Base-by-base conservation (phyloP, 345 rosid genomes). In the Eucalyptus marginata region DNA sequence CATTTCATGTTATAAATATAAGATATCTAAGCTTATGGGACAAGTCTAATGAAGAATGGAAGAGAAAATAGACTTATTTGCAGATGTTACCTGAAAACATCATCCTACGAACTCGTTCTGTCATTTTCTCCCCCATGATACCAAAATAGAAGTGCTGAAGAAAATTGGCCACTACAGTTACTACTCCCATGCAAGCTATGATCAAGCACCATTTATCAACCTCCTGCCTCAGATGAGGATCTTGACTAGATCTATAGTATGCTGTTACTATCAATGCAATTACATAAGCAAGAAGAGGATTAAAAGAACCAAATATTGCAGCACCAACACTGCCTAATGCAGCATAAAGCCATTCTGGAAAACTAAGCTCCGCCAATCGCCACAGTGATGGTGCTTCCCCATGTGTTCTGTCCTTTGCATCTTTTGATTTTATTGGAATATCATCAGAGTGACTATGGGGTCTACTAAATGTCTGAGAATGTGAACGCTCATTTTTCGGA, bases 51-150 rank as follows among this genome's bases (percentile, higher is more conserved):
- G 47, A 76, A 40, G 83, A 76, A 76, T 76, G 47, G 15, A 20
- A 76, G 47, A 40, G 47, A 20, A 76, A 22, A 36, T 40, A 76
- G 47, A 40, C 83, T 36, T 20, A 76, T 76, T 36, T 76, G 43
- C 46, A 36, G 83, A 76, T 20, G 83, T 89, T 92, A 97, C 99
- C 99, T 94, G 99, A 97, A 93, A 98, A 98, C 99, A 98, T 98
- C 99, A 98, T 98, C 89, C 99, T 91, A 87, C 99, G 96, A 17
- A 98, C 99, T 88, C 99, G 94, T 90, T 97, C 99, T 7, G 99
- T 98, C 99, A 98, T 97, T 90, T 98, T 97, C 94, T 98, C 99
- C 89, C 99, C 99, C 99, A 98, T 98, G 89, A 98, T 98, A 88
- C 99, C 99, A 89, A 98, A 98, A 93, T 98, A 98, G 92, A 97